Base-by-base conservation (phyloP, 345 rosid genomes). In the Citrus reticulata region DNA sequence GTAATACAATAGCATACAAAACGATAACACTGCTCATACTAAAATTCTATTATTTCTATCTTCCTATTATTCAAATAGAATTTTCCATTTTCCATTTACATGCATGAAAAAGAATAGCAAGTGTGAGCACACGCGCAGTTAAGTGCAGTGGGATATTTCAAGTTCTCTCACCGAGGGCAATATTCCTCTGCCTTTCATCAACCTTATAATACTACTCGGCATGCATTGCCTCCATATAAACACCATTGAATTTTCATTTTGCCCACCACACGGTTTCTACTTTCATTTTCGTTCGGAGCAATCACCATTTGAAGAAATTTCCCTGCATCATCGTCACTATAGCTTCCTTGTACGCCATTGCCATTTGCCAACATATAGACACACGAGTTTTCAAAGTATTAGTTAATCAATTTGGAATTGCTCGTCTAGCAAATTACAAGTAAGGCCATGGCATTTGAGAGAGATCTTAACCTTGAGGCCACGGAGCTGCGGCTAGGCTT, bases 401-500 rank as follows among this genome's bases (percentile, higher is more conserved):
- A 46, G 13, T 13, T 46, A 46, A 46, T 46, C 51, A 17, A 1
- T 54, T 54, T 54, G 58, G 20, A 17, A 54, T 54, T 54, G 58
- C 58, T 54, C 58, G 1, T 54, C 58, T 17, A 17, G 7, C 22
- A 5, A 17, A 54, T 54, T 54, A 54, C 6, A 54, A 3, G 14
- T 6, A 17, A 54, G 62, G 20, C 17, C 6, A 83, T 83, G 87
- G 81, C 40, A 29, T 84, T 71, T n/a, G 81, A 81, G 67, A 83
- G 80, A 75, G 85, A 84, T 70, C 86, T 88, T 22, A 82, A 85
- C 57, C 79, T 85, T 16, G 86, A 84, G 27, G 91, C 87, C 8
- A 88, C 89, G 0, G 88, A 84, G 84, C 89, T 88, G 73, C 76
- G 91, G 20, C 51, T 86, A 81, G 89, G 89, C 66, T 61, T 86